Evolutionary conservation across 2,329 filamentous ascomycete genomes (phyloP), one percentile per base, ranked within the genome.

Genomic region (Emericellopsis atlantica): DNA sequence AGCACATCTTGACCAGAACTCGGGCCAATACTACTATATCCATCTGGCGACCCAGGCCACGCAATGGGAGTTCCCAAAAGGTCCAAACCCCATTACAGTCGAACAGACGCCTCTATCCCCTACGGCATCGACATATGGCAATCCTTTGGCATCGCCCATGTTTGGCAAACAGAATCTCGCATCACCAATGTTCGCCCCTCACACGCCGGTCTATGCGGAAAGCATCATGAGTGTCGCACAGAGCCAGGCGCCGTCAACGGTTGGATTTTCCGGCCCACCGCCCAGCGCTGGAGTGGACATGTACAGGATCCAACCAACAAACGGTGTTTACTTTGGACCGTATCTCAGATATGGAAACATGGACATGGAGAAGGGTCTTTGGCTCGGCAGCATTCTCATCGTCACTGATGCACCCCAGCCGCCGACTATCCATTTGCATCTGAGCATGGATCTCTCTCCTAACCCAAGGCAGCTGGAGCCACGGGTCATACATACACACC

Each of bases 1-100:
- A 54, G 87, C 92, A 16, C 92, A 96, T 58, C 71, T 96, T 5
- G 92, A 98, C 57, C 84, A 87, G 49, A 95, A 84, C 55, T 96
- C 90, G 2, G 92, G 92, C 2, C 90, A 96, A 56, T 98, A 96
- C 61, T 98, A 98, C 60, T 98, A 98, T 55, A 98, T 98, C 44
- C 92, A 98, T 58, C 72, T 98, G 24, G 84, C 89, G 2, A 89
- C 86, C 1, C 92, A 96, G 56, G 87, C 89, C 3, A 98, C 92
- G 1, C 92, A 98, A 57, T 98, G 92, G 92, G 92, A 98, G 54
- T 96, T 96, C 50, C 92, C 92, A 23, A 96, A 95, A 62, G 90
- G 90, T 0, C 89, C 89, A 1, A 95, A 87, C 21, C 90, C 90
- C 1, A 70, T 95, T 41, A 84, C 86, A 46, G 75, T 94, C 47